Evolutionary conservation across 73 alveolate species (phyloP).

Genomic region (Paramecium primaurelia): DNA sequence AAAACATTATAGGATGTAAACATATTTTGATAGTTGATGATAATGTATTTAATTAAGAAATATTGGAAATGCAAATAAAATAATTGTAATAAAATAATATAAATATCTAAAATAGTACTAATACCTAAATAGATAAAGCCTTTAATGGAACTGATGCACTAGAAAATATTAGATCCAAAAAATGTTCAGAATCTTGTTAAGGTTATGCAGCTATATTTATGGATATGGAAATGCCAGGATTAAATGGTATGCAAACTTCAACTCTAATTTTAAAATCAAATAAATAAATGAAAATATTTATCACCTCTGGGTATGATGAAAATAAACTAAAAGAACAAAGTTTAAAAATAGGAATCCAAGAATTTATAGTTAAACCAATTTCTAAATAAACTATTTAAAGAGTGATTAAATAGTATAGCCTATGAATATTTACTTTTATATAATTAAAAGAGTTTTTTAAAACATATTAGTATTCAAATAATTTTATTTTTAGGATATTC

Average conservation of each 20-base stretch:
- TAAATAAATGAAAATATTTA: background rate
- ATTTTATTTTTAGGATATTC: background rate
- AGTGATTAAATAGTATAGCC: background rate
- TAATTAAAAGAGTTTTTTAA: background rate
- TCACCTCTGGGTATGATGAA: background rate
- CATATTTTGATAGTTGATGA: slow-evolving; percentile 35
- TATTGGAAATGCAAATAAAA: background rate
- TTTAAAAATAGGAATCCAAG: background rate
- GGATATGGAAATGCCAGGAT: slow-evolving; percentile 50
- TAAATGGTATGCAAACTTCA: background rate
- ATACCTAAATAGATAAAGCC: background rate
- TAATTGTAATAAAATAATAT: background rate
- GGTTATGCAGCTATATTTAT: slow-evolving; percentile 31
- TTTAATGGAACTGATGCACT: slow-evolving; percentile 17
- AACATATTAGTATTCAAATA: background rate
- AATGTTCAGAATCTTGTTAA: background rate
- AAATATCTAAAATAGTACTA: background rate
- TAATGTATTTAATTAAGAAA: background rate
- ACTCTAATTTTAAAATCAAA: background rate
- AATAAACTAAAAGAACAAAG: background rate
- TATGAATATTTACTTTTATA: background rate
- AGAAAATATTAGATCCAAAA: background rate
- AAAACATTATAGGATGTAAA: background rate
- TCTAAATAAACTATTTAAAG: background rate
- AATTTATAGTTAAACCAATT: background rate